These are phyloP conservation scores for Scleroderma bovista DNA, from an alignment of 768 basidiomycete genomes.

Conservation along the genomic window DNA sequence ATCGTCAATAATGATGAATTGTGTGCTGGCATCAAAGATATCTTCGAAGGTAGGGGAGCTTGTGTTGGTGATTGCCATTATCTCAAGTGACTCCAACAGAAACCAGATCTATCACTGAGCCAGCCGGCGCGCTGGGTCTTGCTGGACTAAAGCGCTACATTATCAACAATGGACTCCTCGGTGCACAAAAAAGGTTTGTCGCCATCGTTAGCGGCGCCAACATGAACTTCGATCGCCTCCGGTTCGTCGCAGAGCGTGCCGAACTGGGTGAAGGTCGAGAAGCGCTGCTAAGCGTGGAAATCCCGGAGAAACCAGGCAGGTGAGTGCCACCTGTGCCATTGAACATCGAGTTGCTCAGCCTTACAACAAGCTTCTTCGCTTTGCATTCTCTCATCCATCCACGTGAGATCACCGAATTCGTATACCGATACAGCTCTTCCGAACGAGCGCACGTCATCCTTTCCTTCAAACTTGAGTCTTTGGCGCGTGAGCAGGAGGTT, in stretches of 20 bases:
- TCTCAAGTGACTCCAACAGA: constrained; percentile 34
- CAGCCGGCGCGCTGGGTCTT: constrained; percentile 88
- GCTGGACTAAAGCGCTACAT: constrained; percentile 92
- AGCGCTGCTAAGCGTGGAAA: constrained; percentile 88
- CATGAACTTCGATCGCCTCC: constrained; percentile 96
- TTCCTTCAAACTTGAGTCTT: constrained; percentile 76
- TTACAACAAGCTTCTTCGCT: constrained; percentile 64
- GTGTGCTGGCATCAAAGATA: constrained; percentile 97
- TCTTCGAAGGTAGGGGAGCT: constrained; percentile 77
- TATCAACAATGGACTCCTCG: constrained; percentile 70
- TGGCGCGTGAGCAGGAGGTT: constrained; percentile 54
- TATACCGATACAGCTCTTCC: constrained; percentile 80
- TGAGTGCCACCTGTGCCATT: constrained; percentile 24
- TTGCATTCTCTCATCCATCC: constrained; percentile 87
- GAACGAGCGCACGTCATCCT: constrained; percentile 81
- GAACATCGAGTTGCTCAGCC: too few species aligned
- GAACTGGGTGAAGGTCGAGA: constrained; percentile 95
- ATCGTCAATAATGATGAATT: constrained; percentile 93
- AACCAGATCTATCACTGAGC: constrained; percentile 93
- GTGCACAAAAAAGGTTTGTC: constrained; percentile 83
- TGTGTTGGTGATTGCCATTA: neutral
- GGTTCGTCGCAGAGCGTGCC: constrained; percentile 98
- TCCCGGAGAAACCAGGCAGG: constrained; percentile 93
- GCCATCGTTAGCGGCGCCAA: constrained; percentile 94
- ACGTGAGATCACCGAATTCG: constrained; percentile 91